Evolutionary conservation across 192 early-diverging fungal species (phyloP).

Genomic region (Podila epigama): DNA sequence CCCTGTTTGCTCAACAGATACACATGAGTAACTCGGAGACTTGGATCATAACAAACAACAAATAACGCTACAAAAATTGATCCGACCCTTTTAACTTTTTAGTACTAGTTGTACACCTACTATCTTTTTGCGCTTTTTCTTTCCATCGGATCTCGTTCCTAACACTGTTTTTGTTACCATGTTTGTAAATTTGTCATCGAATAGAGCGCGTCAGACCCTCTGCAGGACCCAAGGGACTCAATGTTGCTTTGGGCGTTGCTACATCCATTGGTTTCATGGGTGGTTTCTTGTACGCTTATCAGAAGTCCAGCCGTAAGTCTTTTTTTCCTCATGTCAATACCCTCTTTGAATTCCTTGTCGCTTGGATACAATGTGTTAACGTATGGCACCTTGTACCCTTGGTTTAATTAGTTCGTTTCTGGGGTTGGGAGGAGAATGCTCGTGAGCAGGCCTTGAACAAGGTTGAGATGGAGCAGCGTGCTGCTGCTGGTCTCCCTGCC

Average conservation of each 20-base stretch:
- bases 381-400: background rate
- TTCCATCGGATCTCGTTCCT: no score
- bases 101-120: no score
- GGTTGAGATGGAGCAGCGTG: slow-evolving; percentile 65
- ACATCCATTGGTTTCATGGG: slow-evolving; percentile 59
- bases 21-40: no score
- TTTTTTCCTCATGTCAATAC: background rate
- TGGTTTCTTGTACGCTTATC: slow-evolving; percentile 85
- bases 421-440: slow-evolving; percentile 89
- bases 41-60: no score
- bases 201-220: slow-evolving; percentile 62
- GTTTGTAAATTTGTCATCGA: slow-evolving; percentile 33
- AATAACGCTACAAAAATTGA: no score
- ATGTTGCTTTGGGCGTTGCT: slow-evolving; percentile 61
- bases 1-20: no score
- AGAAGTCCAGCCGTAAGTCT: slow-evolving; percentile 73
- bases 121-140: no score
- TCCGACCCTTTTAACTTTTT: no score
- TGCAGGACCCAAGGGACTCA: slow-evolving; percentile 51
- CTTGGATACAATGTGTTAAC: background rate
- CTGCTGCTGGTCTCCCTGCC: slow-evolving; percentile 72
- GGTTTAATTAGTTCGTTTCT: slow-evolving; percentile 80
- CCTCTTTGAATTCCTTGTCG: background rate
- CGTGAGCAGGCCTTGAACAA: slow-evolving; percentile 77
- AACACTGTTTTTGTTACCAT: no score